Evolutionary conservation across 2,329 filamentous ascomycete genomes (phyloP).

Genomic region (Fusarium pininemorale): DNA sequence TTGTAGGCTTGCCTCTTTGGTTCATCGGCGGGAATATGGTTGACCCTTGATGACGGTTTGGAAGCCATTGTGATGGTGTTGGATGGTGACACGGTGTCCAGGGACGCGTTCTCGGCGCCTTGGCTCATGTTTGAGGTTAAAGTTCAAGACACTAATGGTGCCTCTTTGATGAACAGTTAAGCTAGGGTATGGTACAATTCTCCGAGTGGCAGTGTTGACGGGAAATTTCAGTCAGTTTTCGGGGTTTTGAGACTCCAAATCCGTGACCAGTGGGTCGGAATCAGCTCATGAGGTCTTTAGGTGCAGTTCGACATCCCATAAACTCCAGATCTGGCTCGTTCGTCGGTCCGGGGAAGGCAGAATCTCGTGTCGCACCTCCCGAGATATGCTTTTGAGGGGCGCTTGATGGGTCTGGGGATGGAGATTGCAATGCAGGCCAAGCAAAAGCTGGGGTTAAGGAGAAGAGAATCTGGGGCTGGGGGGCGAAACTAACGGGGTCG

Average conservation of each 20-base stretch:
- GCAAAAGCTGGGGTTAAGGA: slow-evolving; percentile 31
- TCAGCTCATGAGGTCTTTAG: slow-evolving; percentile 12
- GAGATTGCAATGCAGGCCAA: slow-evolving; percentile 9
- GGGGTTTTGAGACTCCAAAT: neutral
- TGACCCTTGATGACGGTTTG: neutral
- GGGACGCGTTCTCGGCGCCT: slow-evolving; percentile 2
- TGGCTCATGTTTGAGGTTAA: slow-evolving; percentile 5
- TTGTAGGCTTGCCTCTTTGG: neutral
- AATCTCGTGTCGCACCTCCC: neutral
- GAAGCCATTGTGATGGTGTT: slow-evolving; percentile 2
- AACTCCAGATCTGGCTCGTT: neutral
- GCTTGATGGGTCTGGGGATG: slow-evolving; percentile 6
- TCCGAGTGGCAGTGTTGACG: neutral
- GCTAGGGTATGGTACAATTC: neutral
- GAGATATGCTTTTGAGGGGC: neutral
- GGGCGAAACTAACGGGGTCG: slow-evolving; percentile 2
- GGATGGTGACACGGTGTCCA: slow-evolving; percentile 8
- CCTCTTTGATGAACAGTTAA: neutral
- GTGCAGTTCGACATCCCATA: slow-evolving; percentile 1
- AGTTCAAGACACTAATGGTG: neutral
- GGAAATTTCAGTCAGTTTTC: neutral
- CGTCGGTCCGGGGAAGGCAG: slow-evolving; percentile 12
- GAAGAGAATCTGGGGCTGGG: slow-evolving; percentile 25
- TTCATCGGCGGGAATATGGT: neutral
- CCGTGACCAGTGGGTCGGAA: neutral